Evolutionary conservation across 345 rosid genomes (phyloP).

Genomic region (Rhodamnia argentea): DNA sequence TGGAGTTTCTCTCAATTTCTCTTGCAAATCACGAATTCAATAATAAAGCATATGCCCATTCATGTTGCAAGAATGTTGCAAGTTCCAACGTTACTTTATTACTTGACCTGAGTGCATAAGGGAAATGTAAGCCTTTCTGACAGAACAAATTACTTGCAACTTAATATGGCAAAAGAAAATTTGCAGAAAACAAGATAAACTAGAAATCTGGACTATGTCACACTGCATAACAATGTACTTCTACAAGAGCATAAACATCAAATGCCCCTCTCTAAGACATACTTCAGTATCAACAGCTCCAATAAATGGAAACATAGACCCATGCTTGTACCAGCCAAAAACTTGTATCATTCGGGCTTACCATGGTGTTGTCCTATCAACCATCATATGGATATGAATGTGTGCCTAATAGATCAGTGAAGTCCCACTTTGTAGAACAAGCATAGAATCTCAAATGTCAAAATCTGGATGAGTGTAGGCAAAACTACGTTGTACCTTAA

Average conservation of each 20-base stretch:
- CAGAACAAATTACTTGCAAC: neutral
- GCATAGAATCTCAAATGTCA: neutral
- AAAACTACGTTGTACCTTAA: neutral
- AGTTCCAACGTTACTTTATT: neutral
- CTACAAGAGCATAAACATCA: neutral
- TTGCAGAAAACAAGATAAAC: neutral
- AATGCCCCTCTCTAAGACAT: neutral
- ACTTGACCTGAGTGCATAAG: neutral
- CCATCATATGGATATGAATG: neutral
- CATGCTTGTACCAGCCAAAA: neutral
- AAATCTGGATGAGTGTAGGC: neutral
- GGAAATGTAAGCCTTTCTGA: neutral
- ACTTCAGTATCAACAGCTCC: neutral
- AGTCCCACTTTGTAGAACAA: neutral
- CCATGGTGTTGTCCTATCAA: neutral
- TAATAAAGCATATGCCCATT: neutral
- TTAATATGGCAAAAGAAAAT: neutral
- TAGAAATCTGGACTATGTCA: neutral
- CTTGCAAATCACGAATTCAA: neutral
- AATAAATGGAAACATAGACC: neutral
- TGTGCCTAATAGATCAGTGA: neutral
- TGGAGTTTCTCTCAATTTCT: neutral
- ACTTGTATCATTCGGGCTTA: neutral
- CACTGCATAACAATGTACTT: neutral
- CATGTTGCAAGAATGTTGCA: neutral